Base-by-base conservation (phyloP, 768 basidiomycete genomes). In the Termitomyces sp. region DNA sequence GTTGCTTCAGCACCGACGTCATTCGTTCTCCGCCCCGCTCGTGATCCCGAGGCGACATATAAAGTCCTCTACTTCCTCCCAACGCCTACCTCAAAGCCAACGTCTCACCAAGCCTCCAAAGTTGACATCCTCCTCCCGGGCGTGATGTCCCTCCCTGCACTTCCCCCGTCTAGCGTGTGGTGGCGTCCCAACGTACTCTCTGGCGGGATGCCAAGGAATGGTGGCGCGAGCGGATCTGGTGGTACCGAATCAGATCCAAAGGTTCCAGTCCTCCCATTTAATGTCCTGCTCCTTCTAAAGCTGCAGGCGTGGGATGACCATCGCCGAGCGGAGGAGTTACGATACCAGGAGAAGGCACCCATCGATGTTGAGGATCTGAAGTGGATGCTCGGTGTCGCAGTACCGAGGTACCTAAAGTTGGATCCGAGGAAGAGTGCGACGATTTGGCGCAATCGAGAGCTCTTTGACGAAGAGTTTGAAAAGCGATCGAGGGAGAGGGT, bases 271-370 rank as follows among this genome's bases (percentile, higher is more conserved):
- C 34, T 64, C 11, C 63, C 63, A 8, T 64, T 64, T 10, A 32
- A 46, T 5, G 54, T 60, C 9, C 55, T 64, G 2, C 47, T 64
- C 14, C 52, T 64, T 40, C 63, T 62, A 27, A 64, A 64, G 34
- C 48, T 64, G 5, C 63, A 64, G 55, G 57, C 56, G 9, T 64
- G 63, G 63, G 61, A 64, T 32, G 61, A 62, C 29, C 63, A 64
- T 48, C 53, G 56, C 1, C 41, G 19, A 3, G 56, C 63, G 5
- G 46, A 23, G 8, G 63, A 62, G 47, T 46, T 38, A 29, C 38
- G 57, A 10, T 60, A 64, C 11, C 42, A 17, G n/a, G 14, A 54
- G 23, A 64, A 64, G 48, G 59, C 52, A 12, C 59, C 59, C 2
- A 34, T 55, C 5, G 63, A 64, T 16, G 59, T 53, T 17, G 38